Base-by-base conservation (phyloP, 257 asterid species). In the Paulownia fortunei region DNA sequence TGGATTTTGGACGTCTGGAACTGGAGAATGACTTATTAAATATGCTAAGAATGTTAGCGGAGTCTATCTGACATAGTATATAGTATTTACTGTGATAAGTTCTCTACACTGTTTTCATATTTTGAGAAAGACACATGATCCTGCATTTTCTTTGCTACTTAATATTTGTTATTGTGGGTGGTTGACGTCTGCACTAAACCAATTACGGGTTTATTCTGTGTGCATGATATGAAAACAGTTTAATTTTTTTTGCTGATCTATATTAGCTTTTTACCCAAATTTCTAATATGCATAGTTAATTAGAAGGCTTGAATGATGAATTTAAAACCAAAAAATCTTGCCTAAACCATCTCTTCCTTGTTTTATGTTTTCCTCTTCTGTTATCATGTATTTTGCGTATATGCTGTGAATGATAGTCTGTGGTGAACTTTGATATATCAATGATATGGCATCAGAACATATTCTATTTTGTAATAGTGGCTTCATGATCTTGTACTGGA, bases 181-280 rank as follows among this genome's bases (percentile, higher is more conserved):
- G 23, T 52, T 56, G 47, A 52, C 46, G 13, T 72, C 18, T 67
- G 19, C 70, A 55, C 36, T 71, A 32, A 52, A 51, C 36, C 76
- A 18, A 34, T 30, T 3, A 23, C 30, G 2, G 34, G 39, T 59
- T 59, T 24, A 24, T 59, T 27, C 39, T 54, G 37, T 56, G 26
- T 18, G 62, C 65, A 4, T 18, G 47, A 2, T 37, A 4, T 52
- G 7, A 1, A 36, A 51, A 16, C 41, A 23, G 13, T 16, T 36
- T 4, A 11, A 44, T 12, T 41, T 10, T 34, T 44, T 47, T 8
- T 32, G 58, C 18, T 46, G 47, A 36, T 23, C 55, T 47, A 3
- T 37, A 21, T 62, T 44, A 61, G 19, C 44, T 2, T 34, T 21
- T 26, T 77, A 67, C 41, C 3, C 23, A 77, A 18, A 59, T 39